Evolutionary conservation across 345 rosid genomes (phyloP), one percentile per base, ranked within the genome.

Genomic region (Lepidium sativum): DNA sequence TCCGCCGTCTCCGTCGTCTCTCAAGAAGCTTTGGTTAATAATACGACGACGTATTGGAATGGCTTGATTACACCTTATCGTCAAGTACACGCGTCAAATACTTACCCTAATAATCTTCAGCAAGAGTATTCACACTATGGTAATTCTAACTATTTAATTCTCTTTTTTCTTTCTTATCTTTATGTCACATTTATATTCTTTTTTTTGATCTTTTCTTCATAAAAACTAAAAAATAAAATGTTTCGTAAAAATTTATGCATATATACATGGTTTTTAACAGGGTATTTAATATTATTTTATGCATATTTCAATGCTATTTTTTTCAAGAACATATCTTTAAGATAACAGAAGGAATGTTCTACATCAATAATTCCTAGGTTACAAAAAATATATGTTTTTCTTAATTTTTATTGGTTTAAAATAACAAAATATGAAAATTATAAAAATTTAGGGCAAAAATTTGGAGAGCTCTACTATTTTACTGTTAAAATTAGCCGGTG

Each of bases 71-170:
- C 63, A 53, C 68, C 77, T 67, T 73, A 73, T 73, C 68, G 57
- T 73, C 72, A 67, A 66, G 37, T 41, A 49, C 81, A 80, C 34
- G 80, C 67, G 67, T 64, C 79, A 4, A 58, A 42, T 63, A 54
- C 27, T 60, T 71, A 71, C 65, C 65, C 75, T 64, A 71, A 64
- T 64, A 71, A 64, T 13, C 16, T 74, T 77, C 89, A 83, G 58
- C 81, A 78, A 25, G 83, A 79, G 54, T 75, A 75, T 79, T 74
- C 83, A 66, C 89, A 80, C 77, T 83, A 86, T 70, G 96, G 96
- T 88, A 78, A 45, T 11, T 42, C 45, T 80, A 76, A 44, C 10
- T 52, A 1, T 20, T 43, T 25, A 42, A 2, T 50, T n/a, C 32
- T 27, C 5, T 42, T 23, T 34, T 17, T 31, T 1, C 20, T 20